These are phyloP conservation scores for Eutrema japonicum DNA, from an alignment of 345 rosid genomes.

Conservation along the genomic window DNA sequence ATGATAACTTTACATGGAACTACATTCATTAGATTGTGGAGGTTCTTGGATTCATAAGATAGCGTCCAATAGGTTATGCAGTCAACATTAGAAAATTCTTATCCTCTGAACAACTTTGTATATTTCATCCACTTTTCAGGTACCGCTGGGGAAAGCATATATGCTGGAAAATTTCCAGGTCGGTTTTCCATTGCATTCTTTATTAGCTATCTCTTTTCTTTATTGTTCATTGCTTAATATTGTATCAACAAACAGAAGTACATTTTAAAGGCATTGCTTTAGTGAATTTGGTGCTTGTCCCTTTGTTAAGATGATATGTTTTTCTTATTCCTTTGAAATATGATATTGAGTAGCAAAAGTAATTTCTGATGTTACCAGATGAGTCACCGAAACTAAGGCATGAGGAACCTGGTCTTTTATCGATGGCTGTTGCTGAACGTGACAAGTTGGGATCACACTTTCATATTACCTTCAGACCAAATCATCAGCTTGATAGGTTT, in stretches of 20 bases:
- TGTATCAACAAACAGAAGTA: not conserved
- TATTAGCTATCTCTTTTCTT: constrained; percentile 16
- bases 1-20: constrained; percentile 4
- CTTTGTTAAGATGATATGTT: not conserved
- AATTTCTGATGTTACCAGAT: constrained; percentile 57
- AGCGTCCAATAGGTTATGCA: constrained; percentile 13
- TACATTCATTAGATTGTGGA: constrained; percentile 25
- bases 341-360: constrained; percentile 21
- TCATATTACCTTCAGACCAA: constrained; percentile 73
- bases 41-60: constrained; percentile 23
- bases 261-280: constrained; percentile 19
- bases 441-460: constrained; percentile 89
- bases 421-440: constrained; percentile 82
- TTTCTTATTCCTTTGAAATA: constrained; percentile 8
- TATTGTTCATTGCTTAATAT: not conserved
- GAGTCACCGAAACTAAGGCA: constrained; percentile 85
- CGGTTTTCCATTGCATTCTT: constrained; percentile 35
- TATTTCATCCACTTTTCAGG: constrained; percentile 54
- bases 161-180: constrained; percentile 90
- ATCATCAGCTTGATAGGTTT: constrained; percentile 83
- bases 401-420: constrained; percentile 79
- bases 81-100: constrained; percentile 23
- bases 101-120: constrained; percentile 12
- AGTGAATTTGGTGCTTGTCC: not conserved
- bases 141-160: constrained; percentile 91